A percentile compares a stretch with the other conserved stretches of the same genome.
Evolutionary conservation across 495 filamentous ascomycete genomes (phyloP).

Genomic region (Lasiosphaeria miniovina): DNA sequence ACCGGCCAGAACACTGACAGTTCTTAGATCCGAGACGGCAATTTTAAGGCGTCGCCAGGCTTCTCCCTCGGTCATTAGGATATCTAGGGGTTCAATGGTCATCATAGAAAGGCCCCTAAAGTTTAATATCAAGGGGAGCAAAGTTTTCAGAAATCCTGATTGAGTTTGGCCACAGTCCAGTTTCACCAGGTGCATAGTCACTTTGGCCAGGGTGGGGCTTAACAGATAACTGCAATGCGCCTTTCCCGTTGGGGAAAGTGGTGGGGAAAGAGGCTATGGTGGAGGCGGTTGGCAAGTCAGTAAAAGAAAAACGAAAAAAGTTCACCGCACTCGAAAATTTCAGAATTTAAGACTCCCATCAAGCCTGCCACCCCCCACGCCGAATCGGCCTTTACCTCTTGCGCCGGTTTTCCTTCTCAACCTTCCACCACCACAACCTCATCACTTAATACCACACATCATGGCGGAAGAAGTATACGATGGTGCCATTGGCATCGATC

Average conservation of each 20-base stretch:
- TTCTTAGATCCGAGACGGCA: too few relatives aligned
- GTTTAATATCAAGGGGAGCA: too few relatives aligned
- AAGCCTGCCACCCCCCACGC: slow-evolving; percentile 33
- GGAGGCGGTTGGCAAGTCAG: slow-evolving; percentile 18
- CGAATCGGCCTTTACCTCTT: slow-evolving; percentile 24
- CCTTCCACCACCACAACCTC: slow-evolving; percentile 22
- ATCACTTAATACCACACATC: slow-evolving; percentile 17
- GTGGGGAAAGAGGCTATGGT: slow-evolving; percentile 17
- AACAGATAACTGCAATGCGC: background rate
- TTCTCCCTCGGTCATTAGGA: too few relatives aligned
- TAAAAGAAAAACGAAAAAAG: slow-evolving; percentile 31
- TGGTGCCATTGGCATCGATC: slow-evolving; percentile 99
- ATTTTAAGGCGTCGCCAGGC: too few relatives aligned
- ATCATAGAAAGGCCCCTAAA: too few relatives aligned
- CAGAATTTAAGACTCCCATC: slow-evolving; percentile 24
- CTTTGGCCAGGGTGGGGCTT: too few relatives aligned
- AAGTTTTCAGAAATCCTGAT: too few relatives aligned
- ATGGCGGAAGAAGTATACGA: slow-evolving; percentile 97
- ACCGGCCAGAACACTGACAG: too few relatives aligned
- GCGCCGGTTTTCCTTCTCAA: slow-evolving; percentile 22
- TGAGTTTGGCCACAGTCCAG: too few relatives aligned
- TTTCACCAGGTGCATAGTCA: too few relatives aligned
- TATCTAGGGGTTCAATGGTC: too few relatives aligned
- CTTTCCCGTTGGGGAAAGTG: slow-evolving; percentile 10
- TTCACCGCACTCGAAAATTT: slow-evolving; percentile 35